Percentiles rank a stretch among this genome's conserved stretches.
phyloP scores from a whole-genome alignment of 2,329 filamentous ascomycete species.

The Cadophora luteo-olivacea region DNA sequence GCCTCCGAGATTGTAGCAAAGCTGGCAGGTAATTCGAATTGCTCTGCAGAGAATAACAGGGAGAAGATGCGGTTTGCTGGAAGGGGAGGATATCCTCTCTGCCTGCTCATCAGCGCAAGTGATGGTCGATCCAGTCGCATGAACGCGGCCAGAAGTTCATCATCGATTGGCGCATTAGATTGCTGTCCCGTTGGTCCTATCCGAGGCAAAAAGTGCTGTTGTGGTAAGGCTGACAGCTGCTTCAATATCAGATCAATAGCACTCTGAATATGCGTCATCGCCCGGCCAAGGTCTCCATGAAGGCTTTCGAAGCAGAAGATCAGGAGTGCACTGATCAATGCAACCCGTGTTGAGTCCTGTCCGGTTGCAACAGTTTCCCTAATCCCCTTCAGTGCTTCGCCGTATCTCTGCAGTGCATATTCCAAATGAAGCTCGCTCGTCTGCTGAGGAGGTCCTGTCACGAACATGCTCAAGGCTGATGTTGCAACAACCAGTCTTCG shows the following conservation, averaged over 20 bases:
- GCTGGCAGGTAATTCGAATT: conserved; percentile 18
- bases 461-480: conserved; percentile 33
- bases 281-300: conserved; percentile 31
- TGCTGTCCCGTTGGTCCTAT: conserved; percentile 16
- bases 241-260: conserved; percentile 36
- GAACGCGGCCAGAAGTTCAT: conserved; percentile 36
- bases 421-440: conserved; percentile 31
- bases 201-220: conserved; percentile 21
- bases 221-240: conserved; percentile 22
- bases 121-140: conserved; percentile 36
- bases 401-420: conserved; percentile 37
- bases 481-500: conserved; percentile 30
- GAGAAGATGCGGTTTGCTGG: conserved; percentile 26
- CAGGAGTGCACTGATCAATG: conserved; percentile 35
- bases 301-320: conserved; percentile 39
- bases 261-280: conserved; percentile 34
- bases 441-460: conserved; percentile 13
- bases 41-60: conserved; percentile 21
- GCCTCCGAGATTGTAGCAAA: conserved; percentile 27
- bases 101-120: conserved; percentile 25
- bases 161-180: conserved; percentile 26
- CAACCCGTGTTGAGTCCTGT: conserved; percentile 33
- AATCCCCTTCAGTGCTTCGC: conserved; percentile 35
- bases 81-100: conserved; percentile 20
- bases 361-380: conserved; percentile 28